A percentile compares a stretch with the other conserved stretches of the same genome.
These are phyloP conservation scores for Lotus japonicus DNA, from an alignment of 306 rosid genomes.

Conservation along the genomic window DNA sequence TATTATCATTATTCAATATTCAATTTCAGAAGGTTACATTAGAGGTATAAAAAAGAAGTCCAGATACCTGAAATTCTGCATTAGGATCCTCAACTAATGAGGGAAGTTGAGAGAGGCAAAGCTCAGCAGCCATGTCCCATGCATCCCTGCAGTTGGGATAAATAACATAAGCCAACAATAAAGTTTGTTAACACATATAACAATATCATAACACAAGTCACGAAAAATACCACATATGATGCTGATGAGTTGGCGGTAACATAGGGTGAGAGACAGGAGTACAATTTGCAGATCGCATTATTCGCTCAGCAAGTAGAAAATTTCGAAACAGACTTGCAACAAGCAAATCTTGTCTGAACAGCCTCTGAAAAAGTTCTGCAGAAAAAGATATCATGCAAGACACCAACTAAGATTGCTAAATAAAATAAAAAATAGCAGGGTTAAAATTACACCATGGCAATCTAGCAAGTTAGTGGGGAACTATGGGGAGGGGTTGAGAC, in stretches of 20 bases:
- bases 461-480: not conserved
- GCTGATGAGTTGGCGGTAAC: conserved; percentile 96
- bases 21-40: conserved; percentile 1
- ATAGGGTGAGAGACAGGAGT: conserved; percentile 88
- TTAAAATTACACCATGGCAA: not conserved
- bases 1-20: not conserved
- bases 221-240: conserved; percentile 89
- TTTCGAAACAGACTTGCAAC: conserved; percentile 91
- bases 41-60: not conserved
- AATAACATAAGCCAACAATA: conserved; percentile 11
- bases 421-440: not conserved
- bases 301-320: conserved; percentile 94
- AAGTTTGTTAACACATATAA: not conserved
- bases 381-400: conserved; percentile 17
- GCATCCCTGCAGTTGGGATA: conserved; percentile 82
- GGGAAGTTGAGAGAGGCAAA: conserved; percentile 98
- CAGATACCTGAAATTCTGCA: conserved; percentile 75
- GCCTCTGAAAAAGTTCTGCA: conserved; percentile 94
- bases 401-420: conserved; percentile 6
- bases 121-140: conserved; percentile 99
- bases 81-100: conserved; percentile 74
- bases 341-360: conserved; percentile 94
- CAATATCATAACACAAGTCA: conserved; percentile 22
- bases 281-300: conserved; percentile 98
- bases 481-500: conserved; percentile 10